phyloP scores from a whole-genome alignment of 345 rosid genomes.

The Punica granatum region DNA sequence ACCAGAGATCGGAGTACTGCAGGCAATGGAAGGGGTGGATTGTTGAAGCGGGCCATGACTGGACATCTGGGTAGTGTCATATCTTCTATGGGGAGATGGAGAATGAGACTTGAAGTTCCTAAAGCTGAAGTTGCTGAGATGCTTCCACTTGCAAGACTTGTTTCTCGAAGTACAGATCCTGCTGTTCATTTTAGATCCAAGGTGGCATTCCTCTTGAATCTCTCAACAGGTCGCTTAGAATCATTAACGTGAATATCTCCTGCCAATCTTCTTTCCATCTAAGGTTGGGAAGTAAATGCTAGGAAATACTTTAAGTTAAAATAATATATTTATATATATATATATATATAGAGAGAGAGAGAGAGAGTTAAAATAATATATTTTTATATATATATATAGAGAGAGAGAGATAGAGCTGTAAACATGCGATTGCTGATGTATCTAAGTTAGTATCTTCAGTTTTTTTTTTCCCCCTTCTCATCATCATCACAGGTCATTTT shows the following conservation, averaged over 20 bases:
- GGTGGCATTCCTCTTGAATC: constrained; percentile 35
- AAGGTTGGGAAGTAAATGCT: neutral
- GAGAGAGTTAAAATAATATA: too few relatives aligned
- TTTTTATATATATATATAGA: too few relatives aligned
- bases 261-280: neutral
- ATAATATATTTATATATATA: neutral
- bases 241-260: neutral
- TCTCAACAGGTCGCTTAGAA: neutral
- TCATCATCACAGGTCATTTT: too few relatives aligned
- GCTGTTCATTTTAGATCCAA: constrained; percentile 92
- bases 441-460: too few relatives aligned
- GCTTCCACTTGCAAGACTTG: constrained; percentile 98
- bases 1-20: constrained; percentile 71
- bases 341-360: too few relatives aligned
- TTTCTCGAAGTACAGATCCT: constrained; percentile 96
- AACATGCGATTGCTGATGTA: neutral
- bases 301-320: neutral
- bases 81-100: constrained; percentile 99
- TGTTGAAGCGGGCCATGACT: constrained; percentile 84
- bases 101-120: constrained; percentile 99
- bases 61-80: constrained; percentile 94
- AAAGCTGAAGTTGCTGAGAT: constrained; percentile 97
- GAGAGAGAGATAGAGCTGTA: too few relatives aligned
- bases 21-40: constrained; percentile 64
- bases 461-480: too few relatives aligned